These are phyloP conservation scores for Starmera quercuum DNA, from an alignment of 805 yeast species.

Conservation along the genomic window DNA sequence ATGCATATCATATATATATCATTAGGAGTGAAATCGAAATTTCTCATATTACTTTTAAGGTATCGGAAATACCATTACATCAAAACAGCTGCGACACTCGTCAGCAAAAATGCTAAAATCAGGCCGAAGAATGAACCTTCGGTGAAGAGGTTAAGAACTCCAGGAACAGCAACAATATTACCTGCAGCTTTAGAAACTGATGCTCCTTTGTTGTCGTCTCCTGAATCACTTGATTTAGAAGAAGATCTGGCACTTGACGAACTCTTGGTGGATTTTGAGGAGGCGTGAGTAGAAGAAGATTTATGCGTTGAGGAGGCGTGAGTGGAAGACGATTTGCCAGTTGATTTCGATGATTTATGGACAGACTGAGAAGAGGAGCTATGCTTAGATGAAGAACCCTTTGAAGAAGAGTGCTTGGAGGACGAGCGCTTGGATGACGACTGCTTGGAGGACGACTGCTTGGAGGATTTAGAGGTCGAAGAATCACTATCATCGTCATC, in stretches of 20 bases:
- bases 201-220: no score
- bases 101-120: no score
- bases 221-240: no score
- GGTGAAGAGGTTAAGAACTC: slow-evolving; percentile 3
- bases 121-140: slow-evolving; percentile 6
- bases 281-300: slow-evolving; percentile 15
- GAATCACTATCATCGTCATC: slow-evolving; percentile 11
- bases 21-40: no score
- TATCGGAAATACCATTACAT: slow-evolving; percentile 2
- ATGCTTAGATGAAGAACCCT: slow-evolving; percentile 17
- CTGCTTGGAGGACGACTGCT: slow-evolving; percentile 7
- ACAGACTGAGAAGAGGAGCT: slow-evolving; percentile 16
- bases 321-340: slow-evolving; percentile 18
- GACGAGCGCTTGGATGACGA: slow-evolving; percentile 14
- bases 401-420: slow-evolving; percentile 12
- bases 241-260: no score
- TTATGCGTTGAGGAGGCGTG: slow-evolving; percentile 19
- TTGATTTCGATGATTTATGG: slow-evolving; percentile 17
- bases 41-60: background rate
- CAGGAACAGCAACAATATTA: slow-evolving; percentile 10
- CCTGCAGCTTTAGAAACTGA: slow-evolving; percentile 11
- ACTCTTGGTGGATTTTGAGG: slow-evolving; percentile 8
- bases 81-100: no score
- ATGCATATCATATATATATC: no score
- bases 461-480: slow-evolving; percentile 7